phyloP scores from a whole-genome alignment of 148 eudicot species.

The Rhododendron vialii region DNA sequence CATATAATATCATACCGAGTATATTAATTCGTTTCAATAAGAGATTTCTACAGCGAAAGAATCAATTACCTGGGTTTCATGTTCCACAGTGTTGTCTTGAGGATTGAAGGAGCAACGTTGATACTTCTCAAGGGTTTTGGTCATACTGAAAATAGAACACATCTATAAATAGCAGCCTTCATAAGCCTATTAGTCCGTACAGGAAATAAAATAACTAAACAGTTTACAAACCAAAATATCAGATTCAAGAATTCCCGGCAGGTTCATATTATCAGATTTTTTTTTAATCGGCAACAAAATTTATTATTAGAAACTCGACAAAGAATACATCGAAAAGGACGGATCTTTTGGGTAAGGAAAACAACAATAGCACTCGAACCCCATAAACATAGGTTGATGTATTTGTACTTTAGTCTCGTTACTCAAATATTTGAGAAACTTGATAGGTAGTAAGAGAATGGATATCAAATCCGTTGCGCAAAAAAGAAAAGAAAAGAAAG shows the following conservation, averaged over 20 bases:
- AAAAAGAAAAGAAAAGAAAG: not conserved
- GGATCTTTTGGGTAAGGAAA: not conserved
- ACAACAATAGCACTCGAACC: not conserved
- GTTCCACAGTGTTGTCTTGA: constrained; percentile 32
- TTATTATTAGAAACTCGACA: no score
- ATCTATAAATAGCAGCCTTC: not conserved
- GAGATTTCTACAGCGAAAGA: not conserved
- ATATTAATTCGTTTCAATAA: not conserved
- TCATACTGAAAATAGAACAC: constrained; percentile 27
- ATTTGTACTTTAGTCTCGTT: no score
- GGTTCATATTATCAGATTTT: not conserved
- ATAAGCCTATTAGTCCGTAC: not conserved
- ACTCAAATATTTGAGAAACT: not conserved
- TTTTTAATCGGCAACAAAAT: no score
- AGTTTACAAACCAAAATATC: not conserved
- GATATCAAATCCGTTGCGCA: not conserved
- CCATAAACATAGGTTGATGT: no score
- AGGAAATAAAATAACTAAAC: not conserved
- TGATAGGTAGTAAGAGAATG: not conserved
- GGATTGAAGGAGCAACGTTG: constrained; percentile 45
- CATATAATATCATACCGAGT: not conserved
- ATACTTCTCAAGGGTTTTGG: constrained; percentile 48
- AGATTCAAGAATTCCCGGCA: not conserved
- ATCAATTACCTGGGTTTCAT: constrained; percentile 43
- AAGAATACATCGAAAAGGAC: no score